A percentile compares a stretch with the other conserved stretches of the same genome.
Evolutionary conservation across 2,329 filamentous ascomycete genomes (phyloP).

Genomic region (Pyricularia pennisetigena): DNA sequence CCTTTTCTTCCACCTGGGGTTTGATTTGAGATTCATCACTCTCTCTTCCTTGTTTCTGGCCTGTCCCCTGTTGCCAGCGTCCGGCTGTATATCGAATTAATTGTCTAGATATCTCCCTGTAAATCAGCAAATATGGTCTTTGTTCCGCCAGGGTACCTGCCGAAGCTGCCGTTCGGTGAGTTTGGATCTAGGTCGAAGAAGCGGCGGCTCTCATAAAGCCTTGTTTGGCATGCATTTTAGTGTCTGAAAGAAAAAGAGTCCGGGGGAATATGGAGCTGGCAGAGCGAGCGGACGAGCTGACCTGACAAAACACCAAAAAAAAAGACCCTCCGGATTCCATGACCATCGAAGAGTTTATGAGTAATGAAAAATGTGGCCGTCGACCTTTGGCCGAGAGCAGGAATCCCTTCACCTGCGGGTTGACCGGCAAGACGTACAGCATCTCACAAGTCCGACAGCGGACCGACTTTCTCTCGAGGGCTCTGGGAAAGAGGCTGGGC

Average conservation of each 20-base stretch:
- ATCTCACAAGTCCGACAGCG: slow-evolving; percentile 8
- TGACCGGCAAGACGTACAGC: slow-evolving; percentile 13
- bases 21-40: not conserved
- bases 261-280: not conserved
- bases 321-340: slow-evolving; percentile 61
- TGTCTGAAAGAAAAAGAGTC: too few species aligned
- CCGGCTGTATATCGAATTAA: too few species aligned
- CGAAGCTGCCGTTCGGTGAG: slow-evolving; percentile 45
- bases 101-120: not conserved
- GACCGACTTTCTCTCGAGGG: slow-evolving; percentile 22
- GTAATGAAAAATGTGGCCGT: slow-evolving; percentile 61
- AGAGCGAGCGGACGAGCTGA: too few species aligned
- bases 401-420: slow-evolving; percentile 16
- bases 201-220: not conserved
- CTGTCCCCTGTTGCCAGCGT: not conserved
- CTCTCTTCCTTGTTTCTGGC: not conserved
- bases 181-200: not conserved
- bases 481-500: slow-evolving; percentile 55
- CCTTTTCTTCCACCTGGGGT: not conserved
- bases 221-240: too few species aligned
- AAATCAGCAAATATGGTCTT: slow-evolving; percentile 38
- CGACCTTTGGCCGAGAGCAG: slow-evolving; percentile 48
- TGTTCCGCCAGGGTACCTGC: slow-evolving; percentile 50
- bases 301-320: not conserved
- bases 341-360: slow-evolving; percentile 67